Evolutionary conservation across 2,329 filamentous ascomycete genomes (phyloP), one percentile per base, ranked within the genome.

Genomic region (Ascochyta lentis): DNA sequence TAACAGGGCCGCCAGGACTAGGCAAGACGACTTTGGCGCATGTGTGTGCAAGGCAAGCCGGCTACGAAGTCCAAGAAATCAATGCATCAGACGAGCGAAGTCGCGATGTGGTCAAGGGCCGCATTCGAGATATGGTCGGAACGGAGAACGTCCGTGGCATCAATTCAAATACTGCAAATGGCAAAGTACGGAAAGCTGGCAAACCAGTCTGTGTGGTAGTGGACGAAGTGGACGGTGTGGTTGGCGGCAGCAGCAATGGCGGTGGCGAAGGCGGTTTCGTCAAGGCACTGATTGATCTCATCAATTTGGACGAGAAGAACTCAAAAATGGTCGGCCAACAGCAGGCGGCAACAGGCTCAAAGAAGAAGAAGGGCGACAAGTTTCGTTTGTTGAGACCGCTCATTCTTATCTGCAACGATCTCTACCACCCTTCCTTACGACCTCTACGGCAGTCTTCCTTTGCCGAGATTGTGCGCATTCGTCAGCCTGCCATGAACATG

Each of bases 71-170:
- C 1, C 85, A 98, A 71, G 95, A 99, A 73, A 96, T 99, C 77
- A 99, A 99, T 68, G 95, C 96, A 8, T 98, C 94, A 67, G 95
- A 99, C 70, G 96, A 99, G 71, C 85, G 95, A 67, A 96, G 92
- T 70, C 84, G 85, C 27, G 88, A 94, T 68, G 92, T 99, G 1
- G 95, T 99, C 33, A 95, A 91, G 71, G 92, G 91, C 6, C 85
- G 92, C 15, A 97, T 99, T 63, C 85, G 91, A 65, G 96, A 96
- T 53, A 94, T 91, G 73, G 83, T 99, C 31, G 93, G 91, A 0
- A 99, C 95, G 0, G 94, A 99, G 74, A 97, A 91, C 56, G 94
- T 99, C 58, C 95, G 84, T 26, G 87, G 91, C 8, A 82, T 86
- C 52, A 86, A 89, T 51, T 78, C 76, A 3, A 85, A 81, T 58